Percentiles rank a stretch among this genome's conserved stretches.
phyloP scores from a whole-genome alignment of 2,329 filamentous ascomycete genomes.

The Claviceps cyperi region DNA sequence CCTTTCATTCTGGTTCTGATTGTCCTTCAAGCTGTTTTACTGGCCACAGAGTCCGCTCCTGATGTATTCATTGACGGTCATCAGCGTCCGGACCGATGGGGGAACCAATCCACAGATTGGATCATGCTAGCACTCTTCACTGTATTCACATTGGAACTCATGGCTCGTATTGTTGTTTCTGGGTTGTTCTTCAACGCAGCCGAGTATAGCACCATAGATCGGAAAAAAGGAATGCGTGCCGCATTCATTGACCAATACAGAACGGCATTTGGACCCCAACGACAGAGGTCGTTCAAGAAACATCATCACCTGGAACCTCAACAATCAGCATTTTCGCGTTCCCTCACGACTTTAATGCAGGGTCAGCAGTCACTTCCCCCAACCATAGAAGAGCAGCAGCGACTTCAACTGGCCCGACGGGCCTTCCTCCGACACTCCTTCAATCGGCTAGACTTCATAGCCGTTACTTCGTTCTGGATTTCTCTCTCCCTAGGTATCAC shows the following conservation, averaged over 20 bases:
- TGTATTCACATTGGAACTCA: slow-evolving; percentile 77
- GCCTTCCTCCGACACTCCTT: slow-evolving; percentile 93
- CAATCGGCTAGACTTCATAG: slow-evolving; percentile 88
- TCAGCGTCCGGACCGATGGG: slow-evolving; percentile 50
- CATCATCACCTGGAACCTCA: slow-evolving; percentile 30
- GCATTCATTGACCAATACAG: slow-evolving; percentile 64
- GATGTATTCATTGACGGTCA: slow-evolving; percentile 53
- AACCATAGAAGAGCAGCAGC: slow-evolving; percentile 64
- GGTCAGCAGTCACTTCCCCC: slow-evolving; percentile 39
- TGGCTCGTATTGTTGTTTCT: slow-evolving; percentile 77
- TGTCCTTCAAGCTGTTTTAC: slow-evolving; percentile 71
- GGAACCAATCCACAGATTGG: slow-evolving; percentile 57
- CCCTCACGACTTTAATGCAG: slow-evolving; percentile 68
- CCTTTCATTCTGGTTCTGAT: slow-evolving; percentile 79
- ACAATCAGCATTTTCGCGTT: slow-evolving; percentile 56
- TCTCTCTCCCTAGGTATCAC: slow-evolving; percentile 61
- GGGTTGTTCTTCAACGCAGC: slow-evolving; percentile 81
- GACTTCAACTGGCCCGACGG: slow-evolving; percentile 71
- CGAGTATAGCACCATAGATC: slow-evolving; percentile 84
- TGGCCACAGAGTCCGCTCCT: slow-evolving; percentile 67
- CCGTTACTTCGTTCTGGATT: slow-evolving; percentile 91
- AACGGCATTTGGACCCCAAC: slow-evolving; percentile 67
- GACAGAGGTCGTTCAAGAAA: slow-evolving; percentile 51
- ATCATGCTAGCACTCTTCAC: slow-evolving; percentile 70
- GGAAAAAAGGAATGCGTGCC: slow-evolving; percentile 57